Conservation (phyloP, 768 basidiomycete species). For the Rhodosporidiobolus odoratus region DNA sequence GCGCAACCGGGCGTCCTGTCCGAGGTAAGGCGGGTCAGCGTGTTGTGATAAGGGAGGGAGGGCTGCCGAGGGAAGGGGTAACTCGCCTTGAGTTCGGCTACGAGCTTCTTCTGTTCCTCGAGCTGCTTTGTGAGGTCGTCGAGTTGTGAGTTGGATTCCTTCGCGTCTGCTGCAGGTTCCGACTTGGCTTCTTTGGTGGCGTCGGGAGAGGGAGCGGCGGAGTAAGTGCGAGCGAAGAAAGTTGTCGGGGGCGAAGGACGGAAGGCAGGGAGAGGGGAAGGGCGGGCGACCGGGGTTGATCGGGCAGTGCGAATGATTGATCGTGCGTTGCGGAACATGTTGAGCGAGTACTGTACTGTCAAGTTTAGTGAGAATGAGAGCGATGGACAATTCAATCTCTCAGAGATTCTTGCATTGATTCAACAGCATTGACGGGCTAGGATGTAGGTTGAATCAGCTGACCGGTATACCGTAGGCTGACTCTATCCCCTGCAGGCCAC, state of each 20-base stretch:
- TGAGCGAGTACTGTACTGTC: not conserved
- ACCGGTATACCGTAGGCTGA: not conserved
- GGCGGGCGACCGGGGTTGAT: not conserved
- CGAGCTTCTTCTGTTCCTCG: conserved; percentile 72
- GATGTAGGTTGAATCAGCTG: not conserved
- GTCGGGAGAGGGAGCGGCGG: conserved; percentile 5
- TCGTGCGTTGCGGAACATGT: not conserved
- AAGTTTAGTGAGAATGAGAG: not conserved
- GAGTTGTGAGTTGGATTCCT: conserved; percentile 40
- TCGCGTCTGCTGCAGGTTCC: conserved; percentile 25
- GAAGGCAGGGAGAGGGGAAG: not conserved
- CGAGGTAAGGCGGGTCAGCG: not conserved
- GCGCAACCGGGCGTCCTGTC: conserved; percentile 79
- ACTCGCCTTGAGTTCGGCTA: conserved; percentile 75
- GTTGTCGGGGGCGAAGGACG: not conserved
- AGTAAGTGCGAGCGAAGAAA: conserved; percentile 3
- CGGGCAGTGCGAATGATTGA: conserved; percentile 2
- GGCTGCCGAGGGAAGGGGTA: conserved; percentile 21
- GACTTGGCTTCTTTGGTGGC: conserved; percentile 1
- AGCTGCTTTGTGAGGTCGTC: conserved; percentile 53
- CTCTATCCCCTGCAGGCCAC: conserved; percentile 11
- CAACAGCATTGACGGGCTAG: too few relatives aligned
- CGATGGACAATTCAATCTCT: not conserved
- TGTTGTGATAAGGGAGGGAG: not conserved
- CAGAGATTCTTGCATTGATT: too few relatives aligned